Evolutionary conservation across 208 protist genomes (phyloP).

Genomic region (Leishmania mexicana): DNA sequence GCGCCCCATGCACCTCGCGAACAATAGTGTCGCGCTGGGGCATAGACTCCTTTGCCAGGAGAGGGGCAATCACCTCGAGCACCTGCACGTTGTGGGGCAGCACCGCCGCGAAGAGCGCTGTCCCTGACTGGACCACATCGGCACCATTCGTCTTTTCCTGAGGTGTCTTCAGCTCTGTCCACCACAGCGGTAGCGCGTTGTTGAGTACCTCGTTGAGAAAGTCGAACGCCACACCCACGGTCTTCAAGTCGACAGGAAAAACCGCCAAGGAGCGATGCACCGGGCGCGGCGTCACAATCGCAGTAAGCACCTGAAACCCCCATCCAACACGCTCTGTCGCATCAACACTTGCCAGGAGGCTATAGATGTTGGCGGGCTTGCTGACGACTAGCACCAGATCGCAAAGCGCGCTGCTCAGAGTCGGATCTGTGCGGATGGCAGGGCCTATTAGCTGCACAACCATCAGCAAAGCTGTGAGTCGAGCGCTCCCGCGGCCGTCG

Average conservation of each 20-base stretch:
- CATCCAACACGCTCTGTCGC: slow-evolving; percentile 6
- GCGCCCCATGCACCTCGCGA: slow-evolving; percentile 11
- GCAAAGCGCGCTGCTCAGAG: not conserved
- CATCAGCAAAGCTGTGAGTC: slow-evolving; percentile 1
- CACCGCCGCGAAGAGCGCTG: slow-evolving; percentile 24
- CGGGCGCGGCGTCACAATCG: slow-evolving; percentile 1
- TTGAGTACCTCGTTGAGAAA: slow-evolving; percentile 24
- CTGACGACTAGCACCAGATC: not conserved
- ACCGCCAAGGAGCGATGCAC: not conserved
- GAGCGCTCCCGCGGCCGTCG: not conserved
- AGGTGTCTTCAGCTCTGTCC: slow-evolving; percentile 42
- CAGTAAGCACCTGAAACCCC: slow-evolving; percentile 9
- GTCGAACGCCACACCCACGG: slow-evolving; percentile 4
- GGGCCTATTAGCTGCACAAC: not conserved
- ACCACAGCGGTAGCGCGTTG: slow-evolving; percentile 60
- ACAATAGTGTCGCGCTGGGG: slow-evolving; percentile 23
- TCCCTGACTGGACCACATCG: slow-evolving; percentile 31
- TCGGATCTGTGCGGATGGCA: not conserved
- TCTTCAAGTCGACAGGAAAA: not conserved
- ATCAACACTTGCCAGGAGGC: not conserved
- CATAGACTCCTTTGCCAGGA: slow-evolving; percentile 44
- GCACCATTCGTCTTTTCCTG: slow-evolving; percentile 27
- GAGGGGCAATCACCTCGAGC: slow-evolving; percentile 38
- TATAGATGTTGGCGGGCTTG: slow-evolving; percentile 3
- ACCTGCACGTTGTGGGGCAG: slow-evolving; percentile 20